Conservation (phyloP, 1,284 basidiomycete genomes). For the Ustilago trichophora region DNA sequence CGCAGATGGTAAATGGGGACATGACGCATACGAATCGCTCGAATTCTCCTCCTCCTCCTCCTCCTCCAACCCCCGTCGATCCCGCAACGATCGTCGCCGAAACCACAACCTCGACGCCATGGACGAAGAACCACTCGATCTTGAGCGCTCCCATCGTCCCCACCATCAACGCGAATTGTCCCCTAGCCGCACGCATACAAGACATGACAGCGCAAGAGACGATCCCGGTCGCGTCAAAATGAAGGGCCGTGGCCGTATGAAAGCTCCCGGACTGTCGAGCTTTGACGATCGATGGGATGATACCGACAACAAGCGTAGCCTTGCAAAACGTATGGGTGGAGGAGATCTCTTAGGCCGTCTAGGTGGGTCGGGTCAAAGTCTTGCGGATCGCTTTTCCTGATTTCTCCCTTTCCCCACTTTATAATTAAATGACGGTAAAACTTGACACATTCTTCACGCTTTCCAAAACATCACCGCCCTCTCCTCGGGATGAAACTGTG, state of each 20-base stretch:
- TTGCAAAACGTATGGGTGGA: background rate
- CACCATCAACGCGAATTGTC: conserved; percentile 40
- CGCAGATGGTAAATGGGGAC: conserved; percentile 17
- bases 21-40: conserved; percentile 27
- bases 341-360: conserved; percentile 15
- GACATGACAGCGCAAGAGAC: background rate
- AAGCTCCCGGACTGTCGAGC: conserved; percentile 28
- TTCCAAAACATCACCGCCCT: too few relatives aligned
- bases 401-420: background rate
- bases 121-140: conserved; percentile 40
- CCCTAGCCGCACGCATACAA: conserved; percentile 9
- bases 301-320: background rate
- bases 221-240: conserved; percentile 20
- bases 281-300: conserved; percentile 16
- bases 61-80: too few relatives aligned
- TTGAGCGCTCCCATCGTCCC: conserved; percentile 5
- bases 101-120: conserved; percentile 17
- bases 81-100: conserved; percentile 2
- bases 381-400: conserved; percentile 33
- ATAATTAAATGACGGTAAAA: too few relatives aligned
- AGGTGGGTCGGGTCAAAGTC: background rate
- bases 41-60: background rate
- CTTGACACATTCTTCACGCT: too few relatives aligned
- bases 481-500: too few relatives aligned
- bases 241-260: conserved; percentile 45